Evolutionary conservation across 257 asterid species (phyloP).

Genomic region (Striga asiatica): DNA sequence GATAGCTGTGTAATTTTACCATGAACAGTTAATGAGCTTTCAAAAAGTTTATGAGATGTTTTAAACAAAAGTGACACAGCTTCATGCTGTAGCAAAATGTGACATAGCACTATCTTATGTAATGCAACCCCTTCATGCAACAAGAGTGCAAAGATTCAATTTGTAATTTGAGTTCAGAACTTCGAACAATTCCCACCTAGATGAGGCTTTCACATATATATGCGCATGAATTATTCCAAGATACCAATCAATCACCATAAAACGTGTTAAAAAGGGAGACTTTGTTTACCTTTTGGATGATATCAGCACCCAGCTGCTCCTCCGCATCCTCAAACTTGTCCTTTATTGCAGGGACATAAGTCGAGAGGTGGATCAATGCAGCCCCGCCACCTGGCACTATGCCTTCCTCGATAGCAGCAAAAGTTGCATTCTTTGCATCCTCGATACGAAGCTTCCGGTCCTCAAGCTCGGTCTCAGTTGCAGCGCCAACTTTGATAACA

Average conservation of each 20-base stretch:
- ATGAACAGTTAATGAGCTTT: too few relatives aligned
- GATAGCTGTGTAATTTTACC: too few relatives aligned
- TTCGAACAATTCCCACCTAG: too few relatives aligned
- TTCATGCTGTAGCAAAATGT: too few relatives aligned
- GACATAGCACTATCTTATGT: too few relatives aligned
- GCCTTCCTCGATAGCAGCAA: slow-evolving; percentile 99
- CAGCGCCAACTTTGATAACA: slow-evolving; percentile 95
- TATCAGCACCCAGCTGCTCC: slow-evolving; percentile 88
- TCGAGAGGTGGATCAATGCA: slow-evolving; percentile 79
- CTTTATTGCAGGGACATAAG: slow-evolving; percentile 64
- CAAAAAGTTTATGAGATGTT: too few relatives aligned
- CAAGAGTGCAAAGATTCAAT: too few relatives aligned
- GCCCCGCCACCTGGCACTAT: slow-evolving; percentile 99
- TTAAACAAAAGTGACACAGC: too few relatives aligned
- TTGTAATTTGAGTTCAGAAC: too few relatives aligned
- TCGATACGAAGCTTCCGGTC: slow-evolving; percentile 89
- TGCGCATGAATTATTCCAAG: background rate
- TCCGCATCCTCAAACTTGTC: slow-evolving; percentile 74
- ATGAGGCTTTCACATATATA: too few relatives aligned
- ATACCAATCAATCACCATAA: background rate
- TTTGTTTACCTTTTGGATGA: slow-evolving; percentile 64
- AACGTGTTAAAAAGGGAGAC: background rate
- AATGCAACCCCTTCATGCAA: too few relatives aligned
- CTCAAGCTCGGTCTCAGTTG: slow-evolving; percentile 94
- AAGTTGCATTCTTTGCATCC: slow-evolving; percentile 97